phyloP scores from a whole-genome alignment of 1,284 basidiomycete genomes.

The Marasmius oreades region DNA sequence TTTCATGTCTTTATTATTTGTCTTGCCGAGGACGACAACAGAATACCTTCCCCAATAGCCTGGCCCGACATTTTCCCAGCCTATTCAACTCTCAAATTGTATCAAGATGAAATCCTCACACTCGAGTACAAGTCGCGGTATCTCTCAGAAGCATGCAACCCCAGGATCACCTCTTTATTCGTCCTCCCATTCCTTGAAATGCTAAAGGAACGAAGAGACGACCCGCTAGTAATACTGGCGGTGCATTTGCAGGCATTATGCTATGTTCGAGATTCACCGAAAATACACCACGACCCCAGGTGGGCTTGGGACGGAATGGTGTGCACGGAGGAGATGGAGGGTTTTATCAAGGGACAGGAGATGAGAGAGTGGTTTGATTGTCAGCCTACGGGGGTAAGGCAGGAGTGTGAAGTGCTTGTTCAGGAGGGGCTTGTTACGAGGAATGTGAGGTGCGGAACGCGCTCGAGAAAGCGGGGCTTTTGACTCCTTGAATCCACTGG shows the following conservation, averaged over 20 bases:
- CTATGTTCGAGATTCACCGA: neutral
- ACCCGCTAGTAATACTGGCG: neutral
- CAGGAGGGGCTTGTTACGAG: neutral
- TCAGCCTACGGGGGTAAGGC: neutral
- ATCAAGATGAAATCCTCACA: neutral
- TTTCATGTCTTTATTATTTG: neutral
- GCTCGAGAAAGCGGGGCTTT: no score
- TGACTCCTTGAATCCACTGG: no score
- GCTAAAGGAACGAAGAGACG: neutral
- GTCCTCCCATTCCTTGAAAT: neutral
- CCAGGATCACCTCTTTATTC: neutral
- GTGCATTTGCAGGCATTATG: neutral
- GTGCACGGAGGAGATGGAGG: neutral
- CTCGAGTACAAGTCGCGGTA: neutral
- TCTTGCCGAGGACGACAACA: neutral
- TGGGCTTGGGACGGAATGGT: neutral
- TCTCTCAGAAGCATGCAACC: neutral
- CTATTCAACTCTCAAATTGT: neutral
- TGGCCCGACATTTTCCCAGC: neutral
- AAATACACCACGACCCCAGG: neutral
- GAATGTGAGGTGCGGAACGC: neutral
- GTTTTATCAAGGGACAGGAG: neutral
- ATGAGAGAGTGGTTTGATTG: neutral
- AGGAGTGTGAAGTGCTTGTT: neutral
- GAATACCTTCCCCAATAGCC: neutral